Base-by-base conservation (phyloP, 306 rosid genomes). In the Pueraria montana region DNA sequence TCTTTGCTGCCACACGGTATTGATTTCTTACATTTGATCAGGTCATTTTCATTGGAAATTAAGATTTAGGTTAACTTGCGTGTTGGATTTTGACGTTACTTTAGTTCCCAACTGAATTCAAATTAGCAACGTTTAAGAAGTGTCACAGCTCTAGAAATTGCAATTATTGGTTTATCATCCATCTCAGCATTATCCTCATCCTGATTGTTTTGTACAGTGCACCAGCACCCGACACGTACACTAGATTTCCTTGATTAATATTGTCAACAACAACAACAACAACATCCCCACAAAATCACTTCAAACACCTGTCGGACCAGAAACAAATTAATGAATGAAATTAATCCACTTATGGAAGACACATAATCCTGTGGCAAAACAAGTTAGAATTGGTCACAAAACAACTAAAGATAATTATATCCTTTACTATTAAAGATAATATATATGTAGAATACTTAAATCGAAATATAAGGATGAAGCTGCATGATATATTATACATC, bases 61-160 rank as follows among this genome's bases (percentile, higher is more conserved):
- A 53, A 18, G 61, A 53, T 53, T 18, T 18, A 52, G 20, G 8
- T 9, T 52, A n/a, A 1, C 11, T n/a, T n/a, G n/a, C 8, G 24
- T 20, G 9, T 14, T 50, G 56, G 56, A 53, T 17, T 6, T n/a
- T 53, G 24, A 53, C 23, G 9, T 55, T 20, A 20, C 12, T 55
- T 14, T 32, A 30, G 21, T 59, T 30, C 59, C 34, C 38, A 36
- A 38, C 14, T 12, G 14, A n/a, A 43, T 45, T 27, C 7, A 27
- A 76, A 56, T 62, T 63, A 73, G 46, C 58, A 73, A 53, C 7
- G 38, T 71, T 80, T 55, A 43, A 42, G 17, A 42, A 52, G 36
- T 70, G 72, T 56, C 72, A 70, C 61, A 34, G 40, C 53, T 46
- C 73, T 72, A 80, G 79, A 80, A 72, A 8, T 32, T 32, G 72